phyloP scores from a whole-genome alignment of 345 rosid genomes.

The Murraya koenigii region DNA sequence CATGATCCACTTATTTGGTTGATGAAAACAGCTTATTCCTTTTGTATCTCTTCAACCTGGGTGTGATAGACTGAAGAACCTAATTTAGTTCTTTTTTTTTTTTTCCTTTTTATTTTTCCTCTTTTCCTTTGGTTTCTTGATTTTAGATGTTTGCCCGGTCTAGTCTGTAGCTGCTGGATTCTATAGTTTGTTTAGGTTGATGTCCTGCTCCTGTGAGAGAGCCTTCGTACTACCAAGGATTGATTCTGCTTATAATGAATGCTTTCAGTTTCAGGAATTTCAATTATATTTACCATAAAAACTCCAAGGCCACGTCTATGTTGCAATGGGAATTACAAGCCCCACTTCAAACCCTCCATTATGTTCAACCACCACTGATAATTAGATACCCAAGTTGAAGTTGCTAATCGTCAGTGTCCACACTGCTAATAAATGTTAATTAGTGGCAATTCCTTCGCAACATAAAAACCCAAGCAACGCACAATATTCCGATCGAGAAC shows the following conservation, averaged over 20 bases:
- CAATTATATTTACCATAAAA: background rate
- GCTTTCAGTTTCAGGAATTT: background rate
- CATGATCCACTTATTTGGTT: slow-evolving; percentile 12
- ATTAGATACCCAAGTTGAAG: no score
- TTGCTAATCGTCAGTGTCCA: no score
- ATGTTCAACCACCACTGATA: no score
- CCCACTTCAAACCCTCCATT: no score
- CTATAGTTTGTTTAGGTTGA: background rate
- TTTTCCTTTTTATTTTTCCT: no score
- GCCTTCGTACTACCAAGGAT: background rate
- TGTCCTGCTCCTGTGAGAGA: background rate
- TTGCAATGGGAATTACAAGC: no score
- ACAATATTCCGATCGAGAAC: slow-evolving; percentile 59
- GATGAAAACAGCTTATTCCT: slow-evolving; percentile 13
- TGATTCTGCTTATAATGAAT: background rate
- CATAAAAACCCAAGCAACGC: slow-evolving; percentile 48
- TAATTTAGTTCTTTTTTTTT: background rate
- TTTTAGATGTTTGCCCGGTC: background rate
- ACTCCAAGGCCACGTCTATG: no score
- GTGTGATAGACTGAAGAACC: slow-evolving; percentile 14
- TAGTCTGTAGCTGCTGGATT: background rate
- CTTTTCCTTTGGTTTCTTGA: background rate
- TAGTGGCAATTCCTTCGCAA: no score
- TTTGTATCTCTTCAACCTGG: slow-evolving; percentile 5
- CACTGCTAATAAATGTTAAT: no score